Conservation (phyloP, 768 basidiomycete genomes). For the Cystobasidium tubakii region DNA sequence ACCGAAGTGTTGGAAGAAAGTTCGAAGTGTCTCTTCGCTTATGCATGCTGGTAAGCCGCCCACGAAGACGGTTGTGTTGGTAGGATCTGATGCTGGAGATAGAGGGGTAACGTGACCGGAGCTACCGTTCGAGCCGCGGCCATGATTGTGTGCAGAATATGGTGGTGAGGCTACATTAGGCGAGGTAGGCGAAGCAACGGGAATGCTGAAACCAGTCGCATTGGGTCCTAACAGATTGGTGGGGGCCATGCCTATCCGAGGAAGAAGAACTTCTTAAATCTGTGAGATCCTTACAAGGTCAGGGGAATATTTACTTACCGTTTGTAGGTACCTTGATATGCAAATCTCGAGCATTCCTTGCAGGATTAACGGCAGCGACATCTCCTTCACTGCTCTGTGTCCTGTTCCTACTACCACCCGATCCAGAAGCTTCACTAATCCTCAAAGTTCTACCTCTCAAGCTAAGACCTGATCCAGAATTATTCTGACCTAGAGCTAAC, state of each 20-base stretch:
- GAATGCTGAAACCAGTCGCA: constrained; percentile 33
- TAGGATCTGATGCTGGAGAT: constrained; percentile 60
- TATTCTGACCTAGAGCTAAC: constrained; percentile 63
- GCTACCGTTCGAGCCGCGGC: background rate
- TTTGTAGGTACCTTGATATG: constrained; percentile 22
- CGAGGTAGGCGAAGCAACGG: constrained; percentile 16
- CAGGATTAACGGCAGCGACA: background rate
- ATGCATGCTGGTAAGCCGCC: constrained; percentile 83
- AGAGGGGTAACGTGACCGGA: constrained; percentile 16
- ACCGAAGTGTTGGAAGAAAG: constrained; percentile 47
- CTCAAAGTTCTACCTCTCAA: constrained; percentile 44
- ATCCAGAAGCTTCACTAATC: constrained; percentile 44
- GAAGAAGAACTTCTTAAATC: background rate
- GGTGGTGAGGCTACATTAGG: background rate
- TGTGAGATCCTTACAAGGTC: background rate
- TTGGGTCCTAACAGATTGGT: constrained; percentile 16
- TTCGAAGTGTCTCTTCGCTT: constrained; percentile 76
- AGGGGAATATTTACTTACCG: background rate
- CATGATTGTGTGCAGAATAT: background rate
- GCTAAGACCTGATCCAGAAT: constrained; percentile 37
- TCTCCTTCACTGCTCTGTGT: constrained; percentile 26
- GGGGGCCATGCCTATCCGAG: background rate
- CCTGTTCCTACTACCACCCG: constrained; percentile 31
- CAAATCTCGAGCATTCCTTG: constrained; percentile 14
- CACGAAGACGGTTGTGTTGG: constrained; percentile 89